Evolutionary conservation across 495 filamentous ascomycete species (phyloP).

Genomic region (Aspergillus panamensis): DNA sequence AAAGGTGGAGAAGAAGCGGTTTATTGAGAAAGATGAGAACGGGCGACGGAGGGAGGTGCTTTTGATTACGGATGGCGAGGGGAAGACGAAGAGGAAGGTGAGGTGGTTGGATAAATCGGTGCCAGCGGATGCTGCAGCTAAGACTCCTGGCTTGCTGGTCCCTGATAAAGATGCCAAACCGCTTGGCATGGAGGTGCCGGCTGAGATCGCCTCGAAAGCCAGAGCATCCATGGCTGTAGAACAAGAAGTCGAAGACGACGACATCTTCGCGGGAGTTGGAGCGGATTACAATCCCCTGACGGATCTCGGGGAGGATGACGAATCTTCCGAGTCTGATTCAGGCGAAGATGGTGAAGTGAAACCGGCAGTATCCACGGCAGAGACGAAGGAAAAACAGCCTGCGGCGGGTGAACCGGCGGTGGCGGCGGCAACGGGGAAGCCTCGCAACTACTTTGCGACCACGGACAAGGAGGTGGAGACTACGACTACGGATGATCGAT

Average conservation of each 20-base stretch:
- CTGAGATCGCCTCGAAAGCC: slow-evolving; percentile 38
- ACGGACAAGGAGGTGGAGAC: slow-evolving; percentile 36
- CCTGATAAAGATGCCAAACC: slow-evolving; percentile 63
- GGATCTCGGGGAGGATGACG: slow-evolving; percentile 56
- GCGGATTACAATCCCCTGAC: slow-evolving; percentile 86
- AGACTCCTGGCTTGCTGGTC: slow-evolving; percentile 49
- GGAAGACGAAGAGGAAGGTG: slow-evolving; percentile 83
- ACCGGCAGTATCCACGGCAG: neutral
- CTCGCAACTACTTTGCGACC: slow-evolving; percentile 44
- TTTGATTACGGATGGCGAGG: slow-evolving; percentile 80
- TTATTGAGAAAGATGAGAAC: slow-evolving; percentile 68
- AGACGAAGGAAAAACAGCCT: neutral
- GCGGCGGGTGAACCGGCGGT: slow-evolving; percentile 9
- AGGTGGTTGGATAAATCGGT: slow-evolving; percentile 46
- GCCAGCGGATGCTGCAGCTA: slow-evolving; percentile 28
- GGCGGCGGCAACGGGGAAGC: slow-evolving; percentile 32
- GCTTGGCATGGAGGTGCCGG: slow-evolving; percentile 76
- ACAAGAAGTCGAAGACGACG: slow-evolving; percentile 50
- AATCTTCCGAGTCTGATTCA: slow-evolving; percentile 46
- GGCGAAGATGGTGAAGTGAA: slow-evolving; percentile 45
- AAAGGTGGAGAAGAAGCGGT: slow-evolving; percentile 57
- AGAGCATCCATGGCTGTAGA: slow-evolving; percentile 35
- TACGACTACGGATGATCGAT: slow-evolving; percentile 36
- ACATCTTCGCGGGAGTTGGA: slow-evolving; percentile 87
- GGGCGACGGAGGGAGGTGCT: slow-evolving; percentile 74